Conservation (phyloP, 2,329 filamentous ascomycete genomes). For the Lachnellula suecica region DNA sequence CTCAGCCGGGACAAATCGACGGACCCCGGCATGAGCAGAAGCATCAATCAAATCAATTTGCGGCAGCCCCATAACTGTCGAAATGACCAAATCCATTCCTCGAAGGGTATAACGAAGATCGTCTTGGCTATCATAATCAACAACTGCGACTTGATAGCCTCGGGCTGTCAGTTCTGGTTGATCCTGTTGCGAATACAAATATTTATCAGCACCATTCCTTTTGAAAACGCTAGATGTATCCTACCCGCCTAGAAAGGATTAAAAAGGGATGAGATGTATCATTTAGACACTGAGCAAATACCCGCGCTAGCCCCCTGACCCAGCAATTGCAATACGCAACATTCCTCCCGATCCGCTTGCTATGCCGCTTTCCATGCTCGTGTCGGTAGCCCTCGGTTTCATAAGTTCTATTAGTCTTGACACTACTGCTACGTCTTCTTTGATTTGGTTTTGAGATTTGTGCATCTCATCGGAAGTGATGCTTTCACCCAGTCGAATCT, state of each 20-base stretch:
- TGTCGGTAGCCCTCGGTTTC: too few species aligned
- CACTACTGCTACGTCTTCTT: too few species aligned
- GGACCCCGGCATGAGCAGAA: slow-evolving; percentile 62
- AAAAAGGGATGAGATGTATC: slow-evolving; percentile 67
- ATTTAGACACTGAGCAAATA: slow-evolving; percentile 58
- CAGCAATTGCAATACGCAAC: slow-evolving; percentile 63
- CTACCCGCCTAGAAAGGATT: slow-evolving; percentile 64
- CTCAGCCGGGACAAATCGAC: slow-evolving; percentile 73
- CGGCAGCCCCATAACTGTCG: slow-evolving; percentile 65
- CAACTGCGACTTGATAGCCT: slow-evolving; percentile 63
- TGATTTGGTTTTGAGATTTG: too few species aligned
- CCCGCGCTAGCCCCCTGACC: slow-evolving; percentile 58
- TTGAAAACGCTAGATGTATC: slow-evolving; percentile 23
- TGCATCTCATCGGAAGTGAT: too few species aligned
- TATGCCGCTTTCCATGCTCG: too few species aligned
- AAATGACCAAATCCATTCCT: slow-evolving; percentile 74
- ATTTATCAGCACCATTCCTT: slow-evolving; percentile 7
- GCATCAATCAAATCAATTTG: slow-evolving; percentile 74
- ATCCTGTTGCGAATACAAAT: too few species aligned
- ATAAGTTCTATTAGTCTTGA: too few species aligned
- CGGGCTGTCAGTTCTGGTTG: slow-evolving; percentile 37
- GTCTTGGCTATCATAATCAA: slow-evolving; percentile 61
- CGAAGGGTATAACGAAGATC: slow-evolving; percentile 64
- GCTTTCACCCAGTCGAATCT: too few species aligned
- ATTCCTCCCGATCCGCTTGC: too few species aligned